Base-by-base conservation (phyloP, 1,139 yeast genomes). In the Entelexis sorbosivorans region DNA sequence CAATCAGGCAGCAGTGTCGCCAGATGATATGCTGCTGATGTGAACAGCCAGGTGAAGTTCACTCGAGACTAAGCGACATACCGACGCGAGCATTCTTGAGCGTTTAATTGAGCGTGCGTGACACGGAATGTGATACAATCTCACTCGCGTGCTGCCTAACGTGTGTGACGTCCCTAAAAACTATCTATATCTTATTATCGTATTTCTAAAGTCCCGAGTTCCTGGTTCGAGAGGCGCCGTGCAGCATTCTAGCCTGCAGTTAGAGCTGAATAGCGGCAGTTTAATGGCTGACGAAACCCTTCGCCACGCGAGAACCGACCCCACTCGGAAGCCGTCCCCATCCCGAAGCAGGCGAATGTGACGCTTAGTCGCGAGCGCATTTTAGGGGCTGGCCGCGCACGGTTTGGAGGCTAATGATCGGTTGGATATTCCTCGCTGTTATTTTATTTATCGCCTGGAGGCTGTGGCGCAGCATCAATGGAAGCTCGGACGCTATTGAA, bases 1-100 rank as follows among this genome's bases (percentile, higher is more conserved):
- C 24, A 26, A 32, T n/a, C 46, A 48, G 0, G 67, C 52, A 5
- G 52, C 60, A 5, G n/a, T 10, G 10, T 16, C 36, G 19, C 45
- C 36, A 3, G 29, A 42, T 7, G 36, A 42, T 22, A 36, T 36
- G 14, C 11, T 36, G 8, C 20, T 36, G 17, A n/a, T 35, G 14
- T 35, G 24, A 20, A 3, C 14, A 28, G 13, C 24, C n/a, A n/a
- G n/a, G n/a, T n/a, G n/a, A n/a, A n/a, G n/a, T n/a, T n/a, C n/a
- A n/a, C n/a, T n/a, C n/a, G n/a, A n/a, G n/a, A n/a, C n/a, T n/a
- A n/a, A n/a, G n/a, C n/a, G n/a, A n/a, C n/a, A n/a, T n/a, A n/a
- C n/a, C n/a, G 24, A 22, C 24, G 24, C n/a, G 24, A 22, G 4
- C 24, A 6, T 4, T 6, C 24, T 22, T 22, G 24, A 5, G 24